Conservation (phyloP, 805 yeast genomes). For the Isabelozyma gotoi region DNA sequence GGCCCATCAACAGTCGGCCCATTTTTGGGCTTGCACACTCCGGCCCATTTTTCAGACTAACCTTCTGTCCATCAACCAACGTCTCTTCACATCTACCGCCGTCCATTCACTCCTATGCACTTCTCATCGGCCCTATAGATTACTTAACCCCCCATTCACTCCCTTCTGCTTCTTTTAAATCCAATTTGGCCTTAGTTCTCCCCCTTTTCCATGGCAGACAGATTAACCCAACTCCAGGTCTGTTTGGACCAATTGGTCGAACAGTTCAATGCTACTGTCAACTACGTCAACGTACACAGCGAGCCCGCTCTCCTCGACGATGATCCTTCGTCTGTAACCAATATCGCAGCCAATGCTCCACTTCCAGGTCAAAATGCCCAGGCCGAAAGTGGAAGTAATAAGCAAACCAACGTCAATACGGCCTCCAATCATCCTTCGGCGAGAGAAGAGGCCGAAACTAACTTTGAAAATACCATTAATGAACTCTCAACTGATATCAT, state of each 20-base stretch:
- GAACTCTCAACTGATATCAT: constrained; percentile 86
- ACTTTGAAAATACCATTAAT: constrained; percentile 50
- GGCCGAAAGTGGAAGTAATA: constrained; percentile 9
- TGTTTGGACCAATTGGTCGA: constrained; percentile 83
- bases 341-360: constrained; percentile 60
- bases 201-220: constrained; percentile 61
- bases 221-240: constrained; percentile 85
- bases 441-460: constrained; percentile 13
- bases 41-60: no score
- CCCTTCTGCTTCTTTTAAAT: no score
- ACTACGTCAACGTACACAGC: constrained; percentile 54
- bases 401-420: constrained; percentile 9
- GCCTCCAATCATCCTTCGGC: constrained; percentile 15
- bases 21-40: no score
- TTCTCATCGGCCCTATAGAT: no score
- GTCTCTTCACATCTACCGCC: no score
- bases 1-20: no score
- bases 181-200: no score
- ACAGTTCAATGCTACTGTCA: constrained; percentile 75
- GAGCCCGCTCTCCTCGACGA: constrained; percentile 50
- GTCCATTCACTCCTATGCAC: no score
- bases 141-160: no score
- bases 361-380: constrained; percentile 34
- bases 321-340: constrained; percentile 65
- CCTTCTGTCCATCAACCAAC: no score